phyloP scores from a whole-genome alignment of 106 monocot genomes.

The Chionographis japonica region DNA sequence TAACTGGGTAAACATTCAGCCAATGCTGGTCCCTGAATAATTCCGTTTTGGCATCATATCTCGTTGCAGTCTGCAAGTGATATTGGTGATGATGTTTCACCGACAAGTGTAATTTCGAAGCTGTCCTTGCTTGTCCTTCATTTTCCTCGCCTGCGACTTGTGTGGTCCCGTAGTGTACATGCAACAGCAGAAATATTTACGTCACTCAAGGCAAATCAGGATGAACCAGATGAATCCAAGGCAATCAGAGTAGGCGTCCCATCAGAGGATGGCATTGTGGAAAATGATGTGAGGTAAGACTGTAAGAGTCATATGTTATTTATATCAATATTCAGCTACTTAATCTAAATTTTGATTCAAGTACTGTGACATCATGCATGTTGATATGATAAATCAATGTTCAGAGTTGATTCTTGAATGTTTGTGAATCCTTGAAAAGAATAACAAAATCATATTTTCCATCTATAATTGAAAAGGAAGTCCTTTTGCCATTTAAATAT shows the following conservation, averaged over 20 bases:
- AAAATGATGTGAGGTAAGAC: slow-evolving; percentile 81
- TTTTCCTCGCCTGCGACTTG: slow-evolving; percentile 88
- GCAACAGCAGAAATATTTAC: slow-evolving; percentile 94
- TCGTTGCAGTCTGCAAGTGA: slow-evolving; percentile 78
- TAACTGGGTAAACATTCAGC: no score
- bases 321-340: not conserved
- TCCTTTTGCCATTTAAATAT: no score
- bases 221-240: slow-evolving; percentile 90
- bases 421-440: no score
- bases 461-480: no score
- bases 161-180: slow-evolving; percentile 95
- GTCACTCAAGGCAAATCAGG: slow-evolving; percentile 92
- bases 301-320: slow-evolving; percentile 25
- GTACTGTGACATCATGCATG: not conserved
- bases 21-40: no score
- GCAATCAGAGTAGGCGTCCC: slow-evolving; percentile 90
- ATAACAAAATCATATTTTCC: no score
- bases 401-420: no score
- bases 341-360: not conserved
- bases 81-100: slow-evolving; percentile 80
- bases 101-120: slow-evolving; percentile 88
- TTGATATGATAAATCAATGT: no score
- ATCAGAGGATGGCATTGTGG: slow-evolving; percentile 82
- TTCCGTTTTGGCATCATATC: not conserved
- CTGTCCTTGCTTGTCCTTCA: slow-evolving; percentile 86